Conservation (phyloP, 164 flowering plant species). For the Macadamia tetraphylla region DNA sequence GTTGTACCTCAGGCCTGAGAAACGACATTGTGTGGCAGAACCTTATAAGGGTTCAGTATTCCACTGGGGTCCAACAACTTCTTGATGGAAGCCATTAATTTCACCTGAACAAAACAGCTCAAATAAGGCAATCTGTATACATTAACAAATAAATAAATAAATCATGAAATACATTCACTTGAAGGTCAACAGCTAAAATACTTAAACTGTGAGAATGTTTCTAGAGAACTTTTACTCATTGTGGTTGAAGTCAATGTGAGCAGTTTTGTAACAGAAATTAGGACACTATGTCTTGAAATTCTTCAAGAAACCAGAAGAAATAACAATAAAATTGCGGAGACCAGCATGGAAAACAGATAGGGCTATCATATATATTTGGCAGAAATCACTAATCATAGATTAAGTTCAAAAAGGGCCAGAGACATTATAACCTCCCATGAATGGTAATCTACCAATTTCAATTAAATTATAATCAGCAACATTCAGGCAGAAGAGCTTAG, state of each 20-base stretch:
- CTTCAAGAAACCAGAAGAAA: too few species aligned
- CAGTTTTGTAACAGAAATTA: too few species aligned
- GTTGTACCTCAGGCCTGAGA: conserved; percentile 18
- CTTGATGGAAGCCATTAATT: conserved; percentile 80
- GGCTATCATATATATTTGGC: not conserved
- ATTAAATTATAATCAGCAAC: not conserved
- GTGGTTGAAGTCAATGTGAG: too few species aligned
- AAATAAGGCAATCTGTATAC: not conserved
- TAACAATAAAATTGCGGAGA: too few species aligned
- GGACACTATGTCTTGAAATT: too few species aligned
- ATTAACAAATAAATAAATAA: too few species aligned
- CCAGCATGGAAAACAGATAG: not conserved
- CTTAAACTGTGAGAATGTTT: too few species aligned
- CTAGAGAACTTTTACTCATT: too few species aligned
- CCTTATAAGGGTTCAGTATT: conserved; percentile 91
- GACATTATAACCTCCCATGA: not conserved
- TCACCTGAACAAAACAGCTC: conserved; percentile 46
- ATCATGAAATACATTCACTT: not conserved
- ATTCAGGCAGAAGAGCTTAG: not conserved
- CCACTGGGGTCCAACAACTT: conserved; percentile 74
- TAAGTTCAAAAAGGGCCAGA: not conserved
- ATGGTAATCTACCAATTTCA: not conserved
- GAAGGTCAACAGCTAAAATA: too few species aligned
- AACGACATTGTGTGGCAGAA: conserved; percentile 55
- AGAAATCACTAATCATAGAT: not conserved